Conservation (phyloP, 441 rosid species). For the Bocquillonia castaneifolia region DNA sequence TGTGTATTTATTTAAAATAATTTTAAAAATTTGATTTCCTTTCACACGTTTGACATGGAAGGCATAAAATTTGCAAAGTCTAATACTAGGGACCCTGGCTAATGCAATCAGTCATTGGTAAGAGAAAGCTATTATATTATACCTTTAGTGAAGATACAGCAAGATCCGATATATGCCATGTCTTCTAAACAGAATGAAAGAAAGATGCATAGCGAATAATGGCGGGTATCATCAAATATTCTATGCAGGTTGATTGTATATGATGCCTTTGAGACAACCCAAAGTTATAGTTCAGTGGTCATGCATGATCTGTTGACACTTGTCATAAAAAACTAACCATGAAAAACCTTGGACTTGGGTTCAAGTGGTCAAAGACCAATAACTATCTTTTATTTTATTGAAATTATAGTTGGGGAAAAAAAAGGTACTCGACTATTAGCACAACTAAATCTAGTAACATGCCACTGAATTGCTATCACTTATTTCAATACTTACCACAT, state of each 20-base stretch:
- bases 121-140: not conserved
- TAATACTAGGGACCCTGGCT: not conserved
- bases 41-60: not conserved
- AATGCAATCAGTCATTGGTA: not conserved
- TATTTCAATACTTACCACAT: conserved; percentile 29
- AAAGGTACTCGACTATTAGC: not conserved
- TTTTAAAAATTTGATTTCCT: no score
- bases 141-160: not conserved
- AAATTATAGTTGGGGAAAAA: not conserved
- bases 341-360: not conserved
- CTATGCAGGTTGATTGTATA: not conserved
- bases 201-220: not conserved
- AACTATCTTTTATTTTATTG: not conserved
- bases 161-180: not conserved
- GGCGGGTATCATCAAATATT: not conserved
- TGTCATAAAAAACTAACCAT: not conserved
- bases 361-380: not conserved
- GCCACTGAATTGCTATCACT: not conserved
- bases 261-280: not conserved
- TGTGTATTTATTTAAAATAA: not conserved
- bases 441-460: not conserved
- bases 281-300: not conserved
- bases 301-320: not conserved
- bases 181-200: not conserved
- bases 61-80: not conserved